Conservation (phyloP, 805 yeast genomes). For the Blastobotrys robertii region DNA sequence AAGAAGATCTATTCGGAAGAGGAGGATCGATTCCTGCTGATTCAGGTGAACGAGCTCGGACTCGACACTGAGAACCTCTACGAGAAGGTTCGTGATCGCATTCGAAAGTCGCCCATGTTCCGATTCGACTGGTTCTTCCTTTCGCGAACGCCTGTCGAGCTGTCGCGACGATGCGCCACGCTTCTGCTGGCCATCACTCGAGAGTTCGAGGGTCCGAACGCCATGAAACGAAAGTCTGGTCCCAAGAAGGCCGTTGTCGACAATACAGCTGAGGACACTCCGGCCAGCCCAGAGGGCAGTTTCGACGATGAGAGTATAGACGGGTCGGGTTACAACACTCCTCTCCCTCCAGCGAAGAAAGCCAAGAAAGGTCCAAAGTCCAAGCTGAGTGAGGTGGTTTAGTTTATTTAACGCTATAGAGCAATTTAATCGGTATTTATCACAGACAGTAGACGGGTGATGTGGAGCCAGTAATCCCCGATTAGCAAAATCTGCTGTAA, state of each 20-base stretch:
- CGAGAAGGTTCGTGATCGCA: conserved; percentile 64
- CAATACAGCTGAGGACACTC: conserved; percentile 6
- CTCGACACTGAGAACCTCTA: conserved; percentile 65
- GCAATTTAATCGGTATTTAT: too few relatives aligned
- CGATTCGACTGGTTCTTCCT: conserved; percentile 81
- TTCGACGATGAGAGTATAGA: conserved; percentile 11
- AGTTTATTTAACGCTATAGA: too few relatives aligned
- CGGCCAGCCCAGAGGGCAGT: conserved; percentile 12
- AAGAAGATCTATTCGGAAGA: conserved; percentile 69
- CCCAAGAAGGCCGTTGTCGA: conserved; percentile 8
- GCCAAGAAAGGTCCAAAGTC: neutral
- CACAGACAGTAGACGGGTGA: too few relatives aligned
- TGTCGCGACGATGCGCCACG: conserved; percentile 75
- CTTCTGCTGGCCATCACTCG: conserved; percentile 63
- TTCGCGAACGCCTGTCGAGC: conserved; percentile 66
- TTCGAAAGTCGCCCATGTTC: conserved; percentile 62
- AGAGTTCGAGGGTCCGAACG: conserved; percentile 44
- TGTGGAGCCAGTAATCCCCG: too few relatives aligned
- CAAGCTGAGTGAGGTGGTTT: too few relatives aligned
- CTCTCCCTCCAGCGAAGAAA: neutral
- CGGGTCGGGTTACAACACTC: neutral
- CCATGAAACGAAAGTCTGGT: conserved; percentile 23
- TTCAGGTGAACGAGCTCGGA: conserved; percentile 70
- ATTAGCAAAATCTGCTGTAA: too few relatives aligned
- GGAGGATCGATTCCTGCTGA: conserved; percentile 78